phyloP scores from a whole-genome alignment of 1,139 yeast species.

The Candida sp. region DNA sequence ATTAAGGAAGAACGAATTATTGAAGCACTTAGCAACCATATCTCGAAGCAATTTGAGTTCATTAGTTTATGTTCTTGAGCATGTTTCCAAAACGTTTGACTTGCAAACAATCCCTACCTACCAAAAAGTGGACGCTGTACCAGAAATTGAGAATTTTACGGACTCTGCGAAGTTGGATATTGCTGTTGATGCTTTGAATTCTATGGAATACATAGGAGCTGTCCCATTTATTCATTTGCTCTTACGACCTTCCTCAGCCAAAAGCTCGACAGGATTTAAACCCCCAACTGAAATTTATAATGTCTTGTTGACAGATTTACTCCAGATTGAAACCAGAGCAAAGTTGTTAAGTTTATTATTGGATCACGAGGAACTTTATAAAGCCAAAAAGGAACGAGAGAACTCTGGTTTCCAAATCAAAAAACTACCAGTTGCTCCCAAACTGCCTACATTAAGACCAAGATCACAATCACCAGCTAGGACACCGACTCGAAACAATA shows the following conservation, averaged over 20 bases:
- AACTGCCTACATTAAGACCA: slow-evolving; percentile 4
- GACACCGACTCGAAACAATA: slow-evolving; percentile 6
- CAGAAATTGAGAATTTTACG: slow-evolving; percentile 12
- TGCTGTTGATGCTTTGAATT: slow-evolving; percentile 21
- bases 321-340: slow-evolving; percentile 21
- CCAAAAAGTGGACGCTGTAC: slow-evolving; percentile 26
- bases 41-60: slow-evolving; percentile 44
- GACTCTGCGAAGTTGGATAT: slow-evolving; percentile 10
- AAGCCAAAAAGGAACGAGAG: slow-evolving; percentile 29
- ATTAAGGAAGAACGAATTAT: slow-evolving; percentile 13
- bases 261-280: slow-evolving; percentile 36
- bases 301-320: slow-evolving; percentile 24
- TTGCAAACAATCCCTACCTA: slow-evolving; percentile 23
- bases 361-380: slow-evolving; percentile 26
- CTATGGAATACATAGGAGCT: slow-evolving; percentile 36
- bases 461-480: slow-evolving; percentile 4
- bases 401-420: slow-evolving; percentile 24
- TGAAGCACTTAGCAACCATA: slow-evolving; percentile 27
- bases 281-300: slow-evolving; percentile 35
- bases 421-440: slow-evolving; percentile 16
- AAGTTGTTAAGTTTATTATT: slow-evolving; percentile 24
- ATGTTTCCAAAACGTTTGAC: slow-evolving; percentile 23
- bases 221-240: slow-evolving; percentile 42
- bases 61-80: slow-evolving; percentile 34
- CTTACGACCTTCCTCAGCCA: slow-evolving; percentile 38